Percentiles rank a stretch among this genome's conserved stretches.
phyloP scores from a whole-genome alignment of 2,329 filamentous ascomycete species.

The Coleophoma eucalyptorum region DNA sequence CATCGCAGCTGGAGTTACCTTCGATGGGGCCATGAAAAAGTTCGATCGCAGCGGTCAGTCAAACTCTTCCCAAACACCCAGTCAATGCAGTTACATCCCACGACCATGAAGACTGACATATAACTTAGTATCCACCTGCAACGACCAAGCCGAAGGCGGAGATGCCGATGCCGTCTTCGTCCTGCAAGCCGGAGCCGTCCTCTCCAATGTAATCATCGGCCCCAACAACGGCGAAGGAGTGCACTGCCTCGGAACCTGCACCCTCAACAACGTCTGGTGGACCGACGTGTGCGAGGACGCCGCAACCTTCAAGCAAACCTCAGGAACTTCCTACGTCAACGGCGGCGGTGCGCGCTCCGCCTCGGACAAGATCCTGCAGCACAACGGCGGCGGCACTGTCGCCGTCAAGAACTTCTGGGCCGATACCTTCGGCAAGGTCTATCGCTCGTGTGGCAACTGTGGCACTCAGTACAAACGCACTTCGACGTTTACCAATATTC shows the following conservation, averaged over 20 bases:
- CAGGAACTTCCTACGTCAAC: constrained; percentile 35
- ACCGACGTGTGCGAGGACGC: constrained; percentile 34
- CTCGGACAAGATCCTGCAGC: constrained; percentile 36
- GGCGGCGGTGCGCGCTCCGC: constrained; percentile 38
- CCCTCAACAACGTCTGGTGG: constrained; percentile 1
- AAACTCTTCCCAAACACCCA: background rate
- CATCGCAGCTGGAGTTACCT: background rate
- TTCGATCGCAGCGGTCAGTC: background rate
- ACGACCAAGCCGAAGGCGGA: constrained; percentile 31
- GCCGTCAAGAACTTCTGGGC: constrained; percentile 32
- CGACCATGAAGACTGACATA: too few relatives aligned
- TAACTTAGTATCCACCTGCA: background rate
- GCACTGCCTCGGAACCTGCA: constrained; percentile 23
- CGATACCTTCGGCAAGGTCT: constrained; percentile 41
- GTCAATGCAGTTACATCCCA: background rate
- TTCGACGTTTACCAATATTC: constrained; percentile 39
- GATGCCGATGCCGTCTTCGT: constrained; percentile 25
- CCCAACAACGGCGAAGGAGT: constrained; percentile 42
- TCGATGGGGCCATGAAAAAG: background rate
- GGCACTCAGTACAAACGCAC: constrained; percentile 34
- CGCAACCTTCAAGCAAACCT: constrained; percentile 31
- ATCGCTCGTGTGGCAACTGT: constrained; percentile 46
- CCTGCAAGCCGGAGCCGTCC: constrained; percentile 19
- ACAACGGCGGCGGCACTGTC: constrained; percentile 35
- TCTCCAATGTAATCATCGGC: constrained; percentile 25